Evolutionary conservation across 164 flowering plant species (phyloP).

Genomic region (Stephania yunnanensis): DNA sequence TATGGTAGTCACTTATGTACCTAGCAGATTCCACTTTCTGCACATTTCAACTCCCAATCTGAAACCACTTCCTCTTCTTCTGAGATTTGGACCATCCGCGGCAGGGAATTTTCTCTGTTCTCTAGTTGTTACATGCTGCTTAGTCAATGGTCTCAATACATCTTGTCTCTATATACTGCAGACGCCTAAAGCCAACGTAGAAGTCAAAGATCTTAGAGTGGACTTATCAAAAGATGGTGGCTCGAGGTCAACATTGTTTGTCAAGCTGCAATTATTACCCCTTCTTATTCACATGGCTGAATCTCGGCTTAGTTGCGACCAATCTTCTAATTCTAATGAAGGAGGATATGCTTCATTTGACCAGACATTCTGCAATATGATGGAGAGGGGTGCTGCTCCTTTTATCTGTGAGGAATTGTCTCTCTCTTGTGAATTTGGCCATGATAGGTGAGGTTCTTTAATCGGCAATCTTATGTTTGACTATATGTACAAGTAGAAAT

Average conservation of each 20-base stretch:
- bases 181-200: slow-evolving; percentile 75
- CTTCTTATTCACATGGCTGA: slow-evolving; percentile 57
- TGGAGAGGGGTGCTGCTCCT: slow-evolving; percentile 51
- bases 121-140: not conserved
- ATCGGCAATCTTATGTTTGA: not conserved
- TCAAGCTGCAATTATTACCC: slow-evolving; percentile 67
- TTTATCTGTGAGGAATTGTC: slow-evolving; percentile 75
- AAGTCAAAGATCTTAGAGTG: slow-evolving; percentile 71
- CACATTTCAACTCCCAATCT: not conserved
- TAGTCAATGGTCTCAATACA: not conserved
- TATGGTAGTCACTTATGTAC: not conserved
- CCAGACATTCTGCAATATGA: slow-evolving; percentile 26
- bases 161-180: slow-evolving; percentile 25
- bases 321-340: slow-evolving; percentile 30
- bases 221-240: slow-evolving; percentile 85
- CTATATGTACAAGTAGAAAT: no score
- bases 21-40: not conserved
- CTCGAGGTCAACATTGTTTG: slow-evolving; percentile 54
- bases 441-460: slow-evolving; percentile 57
- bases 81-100: not conserved
- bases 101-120: not conserved
- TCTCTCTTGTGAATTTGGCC: slow-evolving; percentile 72
- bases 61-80: not conserved
- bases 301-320: slow-evolving; percentile 54
- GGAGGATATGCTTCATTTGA: slow-evolving; percentile 34